A percentile compares a stretch with the other conserved stretches of the same genome.
Conservation (phyloP, 2,329 filamentous ascomycete species). For the Trichoderma semiorbis region DNA sequence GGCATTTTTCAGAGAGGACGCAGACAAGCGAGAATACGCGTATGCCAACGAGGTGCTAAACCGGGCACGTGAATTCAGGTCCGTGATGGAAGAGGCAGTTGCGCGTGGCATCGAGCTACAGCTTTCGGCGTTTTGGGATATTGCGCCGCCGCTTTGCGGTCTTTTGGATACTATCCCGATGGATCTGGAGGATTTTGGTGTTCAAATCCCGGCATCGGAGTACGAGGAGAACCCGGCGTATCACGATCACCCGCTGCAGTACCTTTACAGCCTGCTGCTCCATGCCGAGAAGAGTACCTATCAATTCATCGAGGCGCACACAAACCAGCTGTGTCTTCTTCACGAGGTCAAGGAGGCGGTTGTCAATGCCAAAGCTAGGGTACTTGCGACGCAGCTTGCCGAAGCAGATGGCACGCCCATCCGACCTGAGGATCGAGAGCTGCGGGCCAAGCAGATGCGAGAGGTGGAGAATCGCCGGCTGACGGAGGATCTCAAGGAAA, state of each 20-base stretch:
- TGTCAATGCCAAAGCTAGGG: slow-evolving; percentile 63
- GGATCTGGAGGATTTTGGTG: slow-evolving; percentile 56
- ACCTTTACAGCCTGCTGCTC: slow-evolving; percentile 78
- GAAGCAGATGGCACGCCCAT: slow-evolving; percentile 36
- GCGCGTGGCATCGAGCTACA: slow-evolving; percentile 86
- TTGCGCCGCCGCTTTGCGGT: slow-evolving; percentile 75
- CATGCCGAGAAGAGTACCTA: slow-evolving; percentile 92
- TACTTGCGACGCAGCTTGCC: slow-evolving; percentile 62
- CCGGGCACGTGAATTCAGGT: slow-evolving; percentile 72
- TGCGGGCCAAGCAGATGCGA: slow-evolving; percentile 54
- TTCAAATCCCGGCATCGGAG: slow-evolving; percentile 76
- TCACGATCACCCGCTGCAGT: slow-evolving; percentile 77
- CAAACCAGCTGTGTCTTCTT: slow-evolving; percentile 81
- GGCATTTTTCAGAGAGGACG: slow-evolving; percentile 79
- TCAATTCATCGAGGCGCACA: slow-evolving; percentile 95
- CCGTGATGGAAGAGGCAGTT: slow-evolving; percentile 79
- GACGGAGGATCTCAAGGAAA: slow-evolving; percentile 88
- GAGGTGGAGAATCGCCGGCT: slow-evolving; percentile 65
- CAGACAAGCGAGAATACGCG: slow-evolving; percentile 64
- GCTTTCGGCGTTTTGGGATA: slow-evolving; percentile 95
- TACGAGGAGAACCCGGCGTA: slow-evolving; percentile 84
- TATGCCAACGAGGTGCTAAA: slow-evolving; percentile 70
- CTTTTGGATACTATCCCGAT: slow-evolving; percentile 76
- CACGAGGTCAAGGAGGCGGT: slow-evolving; percentile 86
- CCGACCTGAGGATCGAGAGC: slow-evolving; percentile 32